These are phyloP conservation scores for Metschnikowia henanensis DNA, from an alignment of 805 yeast species.

Conservation along the genomic window DNA sequence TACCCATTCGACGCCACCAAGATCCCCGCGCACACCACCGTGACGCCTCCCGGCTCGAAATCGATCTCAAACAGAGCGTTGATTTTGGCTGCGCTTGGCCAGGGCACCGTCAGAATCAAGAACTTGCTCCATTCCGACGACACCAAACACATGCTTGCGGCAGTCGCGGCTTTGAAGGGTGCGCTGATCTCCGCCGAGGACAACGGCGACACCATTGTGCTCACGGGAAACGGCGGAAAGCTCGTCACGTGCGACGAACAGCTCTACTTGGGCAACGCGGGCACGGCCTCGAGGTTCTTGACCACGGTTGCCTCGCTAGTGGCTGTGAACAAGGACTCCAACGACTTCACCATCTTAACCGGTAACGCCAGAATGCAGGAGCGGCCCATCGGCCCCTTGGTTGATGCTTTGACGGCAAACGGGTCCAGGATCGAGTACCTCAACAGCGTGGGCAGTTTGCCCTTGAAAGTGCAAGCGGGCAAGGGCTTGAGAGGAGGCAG, in stretches of 20 bases:
- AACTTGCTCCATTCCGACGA: slow-evolving; percentile 95
- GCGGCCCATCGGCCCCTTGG: slow-evolving; percentile 95
- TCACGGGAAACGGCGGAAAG: slow-evolving; percentile 83
- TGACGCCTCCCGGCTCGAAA: slow-evolving; percentile 93
- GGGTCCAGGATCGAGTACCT: slow-evolving; percentile 76
- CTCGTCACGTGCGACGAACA: slow-evolving; percentile 62
- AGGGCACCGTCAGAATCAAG: slow-evolving; percentile 78
- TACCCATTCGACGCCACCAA: slow-evolving; percentile 46
- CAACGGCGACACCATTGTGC: slow-evolving; percentile 84
- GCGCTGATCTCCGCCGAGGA: slow-evolving; percentile 83
- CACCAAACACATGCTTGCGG: slow-evolving; percentile 91
- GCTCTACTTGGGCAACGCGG: slow-evolving; percentile 93
- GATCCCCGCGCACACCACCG: slow-evolving; percentile 44
- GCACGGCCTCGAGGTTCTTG: slow-evolving; percentile 94
- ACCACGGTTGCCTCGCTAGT: slow-evolving; percentile 92
- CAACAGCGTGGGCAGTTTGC: slow-evolving; percentile 80
- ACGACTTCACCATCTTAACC: slow-evolving; percentile 62
- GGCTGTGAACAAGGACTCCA: slow-evolving; percentile 35
- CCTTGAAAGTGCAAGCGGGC: slow-evolving; percentile 70
- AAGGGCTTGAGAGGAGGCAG: slow-evolving; percentile 82
- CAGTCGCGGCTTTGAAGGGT: slow-evolving; percentile 76
- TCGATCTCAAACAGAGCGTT: slow-evolving; percentile 96
- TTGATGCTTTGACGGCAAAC: slow-evolving; percentile 81
- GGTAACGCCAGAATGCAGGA: slow-evolving; percentile 98
- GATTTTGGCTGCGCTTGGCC: slow-evolving; percentile 87